Percentiles rank a stretch among this genome's conserved stretches.
Conservation (phyloP, 2,329 filamentous ascomycete species). For the Neofusicoccum parvum region DNA sequence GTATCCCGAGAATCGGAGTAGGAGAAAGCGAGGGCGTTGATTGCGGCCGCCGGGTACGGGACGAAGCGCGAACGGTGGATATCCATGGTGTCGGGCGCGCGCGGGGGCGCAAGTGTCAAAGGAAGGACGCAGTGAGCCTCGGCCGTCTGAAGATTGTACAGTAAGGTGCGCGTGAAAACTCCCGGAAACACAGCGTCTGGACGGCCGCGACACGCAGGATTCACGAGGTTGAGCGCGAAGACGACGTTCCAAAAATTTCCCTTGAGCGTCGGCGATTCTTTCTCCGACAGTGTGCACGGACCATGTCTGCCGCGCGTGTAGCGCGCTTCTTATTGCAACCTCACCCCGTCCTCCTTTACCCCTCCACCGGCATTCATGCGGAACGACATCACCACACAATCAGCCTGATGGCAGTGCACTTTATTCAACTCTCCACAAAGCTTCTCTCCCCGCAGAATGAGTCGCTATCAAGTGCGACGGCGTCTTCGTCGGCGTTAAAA, state of each 20-base stretch:
- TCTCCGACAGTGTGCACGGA: not conserved
- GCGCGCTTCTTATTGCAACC: conserved; percentile 15
- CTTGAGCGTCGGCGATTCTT: conserved; percentile 7
- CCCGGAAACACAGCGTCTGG: not conserved
- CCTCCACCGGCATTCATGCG: not conserved
- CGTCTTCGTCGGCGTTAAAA: conserved; percentile 9
- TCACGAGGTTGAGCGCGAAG: conserved; percentile 9
- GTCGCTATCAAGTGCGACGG: not conserved
- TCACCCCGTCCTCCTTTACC: not conserved
- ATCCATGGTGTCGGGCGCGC: conserved; percentile 65
- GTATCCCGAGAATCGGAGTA: conserved; percentile 58
- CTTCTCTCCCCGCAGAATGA: not conserved
- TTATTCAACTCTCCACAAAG: not conserved
- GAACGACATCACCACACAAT: conserved; percentile 11
- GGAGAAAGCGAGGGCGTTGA: conserved; percentile 94
- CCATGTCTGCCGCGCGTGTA: too few relatives aligned
- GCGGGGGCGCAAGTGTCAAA: not conserved
- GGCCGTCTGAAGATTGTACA: not conserved
- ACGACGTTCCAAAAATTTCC: conserved; percentile 20
- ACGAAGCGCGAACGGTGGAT: conserved; percentile 97
- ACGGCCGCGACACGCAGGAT: conserved; percentile 1
- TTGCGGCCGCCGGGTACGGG: conserved; percentile 84
- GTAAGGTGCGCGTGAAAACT: not conserved
- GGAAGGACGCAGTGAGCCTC: not conserved
- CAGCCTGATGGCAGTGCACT: conserved; percentile 4